These are phyloP conservation scores for Carpinus viminea DNA, from an alignment of 306 rosid species.

Conservation along the genomic window DNA sequence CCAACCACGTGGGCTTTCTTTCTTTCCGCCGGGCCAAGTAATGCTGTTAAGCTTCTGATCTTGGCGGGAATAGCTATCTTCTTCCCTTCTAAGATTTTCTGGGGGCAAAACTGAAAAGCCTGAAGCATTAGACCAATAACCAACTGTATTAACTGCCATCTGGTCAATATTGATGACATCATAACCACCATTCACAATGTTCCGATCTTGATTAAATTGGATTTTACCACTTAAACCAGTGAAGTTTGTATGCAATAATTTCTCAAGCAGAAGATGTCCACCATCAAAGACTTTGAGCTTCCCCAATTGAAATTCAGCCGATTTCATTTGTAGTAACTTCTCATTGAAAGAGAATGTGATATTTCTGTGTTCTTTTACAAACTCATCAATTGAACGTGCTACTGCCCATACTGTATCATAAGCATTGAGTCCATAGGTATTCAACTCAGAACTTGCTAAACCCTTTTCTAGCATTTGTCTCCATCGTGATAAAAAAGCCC, in stretches of 20 bases:
- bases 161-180: conserved; percentile 70
- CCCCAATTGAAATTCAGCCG: conserved; percentile 49
- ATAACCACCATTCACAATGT: conserved; percentile 58
- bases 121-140: conserved; percentile 74
- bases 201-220: conserved; percentile 58
- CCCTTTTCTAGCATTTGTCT: conserved; percentile 45
- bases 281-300: conserved; percentile 66
- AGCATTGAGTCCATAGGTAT: conserved; percentile 69
- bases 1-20: conserved; percentile 89
- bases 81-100: conserved; percentile 38
- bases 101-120: conserved; percentile 74
- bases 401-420: conserved; percentile 84
- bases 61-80: conserved; percentile 24
- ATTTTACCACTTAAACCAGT: conserved; percentile 75
- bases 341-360: conserved; percentile 53
- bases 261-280: conserved; percentile 59
- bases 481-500: conserved; percentile 62
- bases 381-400: conserved; percentile 64
- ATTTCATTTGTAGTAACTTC: conserved; percentile 29
- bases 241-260: conserved; percentile 57
- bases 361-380: conserved; percentile 43
- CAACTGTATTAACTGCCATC: conserved; percentile 45
- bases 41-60: conserved; percentile 68
- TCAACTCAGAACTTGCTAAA: conserved; percentile 44
- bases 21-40: conserved; percentile 90